phyloP scores from a whole-genome alignment of 176 grass and related monocot species.

The Puccinellia tenuiflora region DNA sequence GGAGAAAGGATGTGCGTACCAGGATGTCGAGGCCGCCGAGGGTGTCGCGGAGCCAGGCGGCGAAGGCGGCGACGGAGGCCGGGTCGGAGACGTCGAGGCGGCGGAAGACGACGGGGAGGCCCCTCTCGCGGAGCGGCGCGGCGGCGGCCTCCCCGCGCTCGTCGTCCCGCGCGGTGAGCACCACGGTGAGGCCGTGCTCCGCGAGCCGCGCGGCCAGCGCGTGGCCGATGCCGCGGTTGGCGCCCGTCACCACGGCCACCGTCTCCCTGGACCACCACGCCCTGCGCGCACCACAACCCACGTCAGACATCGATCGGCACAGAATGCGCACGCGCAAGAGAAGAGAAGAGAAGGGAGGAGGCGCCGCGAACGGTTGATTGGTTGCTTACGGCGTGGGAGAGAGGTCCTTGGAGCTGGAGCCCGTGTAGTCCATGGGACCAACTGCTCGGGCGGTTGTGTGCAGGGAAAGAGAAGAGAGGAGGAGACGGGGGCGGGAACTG shows the following conservation, averaged over 20 bases:
- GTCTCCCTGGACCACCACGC: constrained; percentile 79
- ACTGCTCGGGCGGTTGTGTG: no score
- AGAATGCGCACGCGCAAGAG: neutral
- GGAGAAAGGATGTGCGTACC: constrained; percentile 10
- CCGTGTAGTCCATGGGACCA: constrained; percentile 16
- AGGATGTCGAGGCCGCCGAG: constrained; percentile 83
- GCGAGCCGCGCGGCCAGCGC: constrained; percentile 62
- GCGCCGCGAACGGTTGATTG: neutral
- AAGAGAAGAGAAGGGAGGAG: no score
- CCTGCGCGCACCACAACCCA: neutral
- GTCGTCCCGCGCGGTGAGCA: constrained; percentile 79
- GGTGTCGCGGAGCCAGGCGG: constrained; percentile 43
- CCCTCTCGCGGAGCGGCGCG: constrained; percentile 43
- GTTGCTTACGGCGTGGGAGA: constrained; percentile 25
- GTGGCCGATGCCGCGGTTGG: constrained; percentile 89
- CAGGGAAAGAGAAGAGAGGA: no score
- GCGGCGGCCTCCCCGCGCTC: constrained; percentile 60
- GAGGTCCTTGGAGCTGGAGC: constrained; percentile 32
- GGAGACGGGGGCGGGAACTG: neutral
- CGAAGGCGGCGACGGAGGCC: constrained; percentile 59
- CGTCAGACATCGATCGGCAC: neutral
- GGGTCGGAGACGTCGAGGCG: constrained; percentile 67
- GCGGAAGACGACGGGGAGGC: constrained; percentile 39
- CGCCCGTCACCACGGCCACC: constrained; percentile 88
- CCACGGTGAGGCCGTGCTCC: constrained; percentile 80